Percentiles rank a stretch among this genome's conserved stretches.
Conservation (phyloP, 345 rosid genomes). For the Moricandia arvensis region DNA sequence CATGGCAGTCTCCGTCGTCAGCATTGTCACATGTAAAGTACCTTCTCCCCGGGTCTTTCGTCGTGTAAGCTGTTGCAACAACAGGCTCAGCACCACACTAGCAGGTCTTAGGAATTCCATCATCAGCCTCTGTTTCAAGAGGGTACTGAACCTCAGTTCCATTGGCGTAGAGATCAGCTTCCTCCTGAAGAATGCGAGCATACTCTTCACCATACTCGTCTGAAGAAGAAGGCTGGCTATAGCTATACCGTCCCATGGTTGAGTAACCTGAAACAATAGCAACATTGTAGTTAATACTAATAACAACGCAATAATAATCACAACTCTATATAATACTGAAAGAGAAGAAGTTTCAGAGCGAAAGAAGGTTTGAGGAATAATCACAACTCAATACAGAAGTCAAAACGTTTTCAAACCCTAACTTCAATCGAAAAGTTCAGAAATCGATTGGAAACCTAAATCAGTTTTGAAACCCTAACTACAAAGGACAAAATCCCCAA, state of each 20-base stretch:
- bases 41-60: neutral
- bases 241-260: neutral
- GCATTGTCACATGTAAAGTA: neutral
- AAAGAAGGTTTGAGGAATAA: too few species aligned
- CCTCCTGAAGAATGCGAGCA: neutral
- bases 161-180: neutral
- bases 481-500: too few species aligned
- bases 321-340: too few species aligned
- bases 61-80: neutral
- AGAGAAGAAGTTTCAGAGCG: too few species aligned
- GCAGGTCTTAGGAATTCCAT: neutral
- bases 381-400: too few species aligned
- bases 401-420: too few species aligned
- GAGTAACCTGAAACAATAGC: neutral
- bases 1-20: neutral
- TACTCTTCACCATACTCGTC: neutral
- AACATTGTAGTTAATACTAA: neutral
- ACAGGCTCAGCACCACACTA: neutral
- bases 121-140: neutral
- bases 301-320: too few species aligned
- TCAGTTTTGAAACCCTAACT: too few species aligned
- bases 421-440: too few species aligned
- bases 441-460: too few species aligned
- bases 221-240: neutral
- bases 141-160: neutral